Conservation (phyloP, 148 eudicot genomes). For the Bassia scoparia region DNA sequence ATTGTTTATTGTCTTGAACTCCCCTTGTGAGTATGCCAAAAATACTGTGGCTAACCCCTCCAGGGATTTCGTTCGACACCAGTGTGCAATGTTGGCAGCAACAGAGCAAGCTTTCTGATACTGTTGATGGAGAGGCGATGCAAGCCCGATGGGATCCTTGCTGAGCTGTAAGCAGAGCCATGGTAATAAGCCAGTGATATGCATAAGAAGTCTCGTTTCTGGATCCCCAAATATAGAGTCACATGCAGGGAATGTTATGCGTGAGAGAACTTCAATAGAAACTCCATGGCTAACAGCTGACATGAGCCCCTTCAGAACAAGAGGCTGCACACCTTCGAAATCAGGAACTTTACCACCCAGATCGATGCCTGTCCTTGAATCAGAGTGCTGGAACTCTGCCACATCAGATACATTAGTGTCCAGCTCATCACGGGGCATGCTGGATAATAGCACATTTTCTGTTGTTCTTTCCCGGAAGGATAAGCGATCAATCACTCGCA, state of each 20-base stretch:
- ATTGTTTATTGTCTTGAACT: conserved; percentile 74
- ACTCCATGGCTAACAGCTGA: conserved; percentile 83
- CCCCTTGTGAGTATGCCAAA: conserved; percentile 76
- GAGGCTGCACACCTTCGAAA: conserved; percentile 99
- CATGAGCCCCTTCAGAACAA: conserved; percentile 92
- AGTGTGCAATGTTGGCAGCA: conserved; percentile 71
- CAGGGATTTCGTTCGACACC: conserved; percentile 82
- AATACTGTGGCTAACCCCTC: conserved; percentile 84
- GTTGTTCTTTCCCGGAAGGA: conserved; percentile 91
- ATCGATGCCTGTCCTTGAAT: conserved; percentile 51
- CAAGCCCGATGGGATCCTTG: conserved; percentile 61
- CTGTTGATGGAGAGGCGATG: conserved; percentile 67
- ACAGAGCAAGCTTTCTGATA: conserved; percentile 85
- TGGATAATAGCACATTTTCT: conserved; percentile 91
- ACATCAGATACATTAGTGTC: conserved; percentile 53
- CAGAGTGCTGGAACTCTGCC: conserved; percentile 64
- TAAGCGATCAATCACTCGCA: conserved; percentile 84
- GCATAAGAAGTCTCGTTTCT: conserved; percentile 91
- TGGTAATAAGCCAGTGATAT: conserved; percentile 87
- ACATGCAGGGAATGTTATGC: conserved; percentile 81
- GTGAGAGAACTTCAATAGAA: conserved; percentile 89
- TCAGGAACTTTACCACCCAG: conserved; percentile 65
- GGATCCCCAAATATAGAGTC: conserved; percentile 92
- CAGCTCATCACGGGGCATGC: conserved; percentile 95
- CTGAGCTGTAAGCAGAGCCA: conserved; percentile 92